Evolutionary conservation across 352 stramenopile genomes (phyloP).

Genomic region (Phytopythium cucurbitacearum): DNA sequence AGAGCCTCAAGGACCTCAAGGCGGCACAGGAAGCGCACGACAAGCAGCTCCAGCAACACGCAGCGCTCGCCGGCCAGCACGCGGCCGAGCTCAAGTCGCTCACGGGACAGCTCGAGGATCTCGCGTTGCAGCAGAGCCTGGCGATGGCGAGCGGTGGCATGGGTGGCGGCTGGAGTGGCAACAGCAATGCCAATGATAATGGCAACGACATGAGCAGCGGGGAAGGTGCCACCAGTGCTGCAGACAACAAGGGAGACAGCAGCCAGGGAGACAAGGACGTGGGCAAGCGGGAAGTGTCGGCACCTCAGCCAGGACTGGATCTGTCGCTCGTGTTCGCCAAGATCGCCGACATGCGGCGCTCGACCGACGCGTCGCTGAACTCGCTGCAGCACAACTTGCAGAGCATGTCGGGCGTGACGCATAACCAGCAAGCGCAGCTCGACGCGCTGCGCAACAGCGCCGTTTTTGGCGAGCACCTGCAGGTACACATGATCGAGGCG

Average conservation of each 20-base stretch:
- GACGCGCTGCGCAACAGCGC: conserved; percentile 46
- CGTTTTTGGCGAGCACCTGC: conserved; percentile 49
- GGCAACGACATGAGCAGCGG: conserved; percentile 1
- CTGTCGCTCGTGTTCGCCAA: conserved; percentile 81
- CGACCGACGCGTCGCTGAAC: conserved; percentile 54
- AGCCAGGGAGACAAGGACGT: conserved; percentile 9
- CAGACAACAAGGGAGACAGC: conserved; percentile 6
- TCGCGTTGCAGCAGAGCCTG: conserved; percentile 48
- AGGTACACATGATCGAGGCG: conserved; percentile 50
- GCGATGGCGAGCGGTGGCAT: conserved; percentile 8
- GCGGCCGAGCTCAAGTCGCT: conserved; percentile 43
- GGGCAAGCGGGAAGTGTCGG: conserved; percentile 4
- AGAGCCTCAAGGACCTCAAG: conserved; percentile 44
- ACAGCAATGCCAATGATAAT: neutral
- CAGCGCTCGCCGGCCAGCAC: conserved; percentile 37
- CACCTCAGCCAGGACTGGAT: conserved; percentile 29
- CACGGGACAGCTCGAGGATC: conserved; percentile 41
- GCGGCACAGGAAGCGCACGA: conserved; percentile 31
- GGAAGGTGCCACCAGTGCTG: conserved; percentile 1
- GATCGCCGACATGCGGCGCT: conserved; percentile 58
- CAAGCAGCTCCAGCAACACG: conserved; percentile 40
- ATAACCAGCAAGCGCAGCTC: conserved; percentile 47
- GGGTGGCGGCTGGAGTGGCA: conserved; percentile 1
- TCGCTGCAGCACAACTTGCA: conserved; percentile 50
- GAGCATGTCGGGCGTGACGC: conserved; percentile 25